Conservation (phyloP, 179 eudicot genomes). For the Silene coronaria region DNA sequence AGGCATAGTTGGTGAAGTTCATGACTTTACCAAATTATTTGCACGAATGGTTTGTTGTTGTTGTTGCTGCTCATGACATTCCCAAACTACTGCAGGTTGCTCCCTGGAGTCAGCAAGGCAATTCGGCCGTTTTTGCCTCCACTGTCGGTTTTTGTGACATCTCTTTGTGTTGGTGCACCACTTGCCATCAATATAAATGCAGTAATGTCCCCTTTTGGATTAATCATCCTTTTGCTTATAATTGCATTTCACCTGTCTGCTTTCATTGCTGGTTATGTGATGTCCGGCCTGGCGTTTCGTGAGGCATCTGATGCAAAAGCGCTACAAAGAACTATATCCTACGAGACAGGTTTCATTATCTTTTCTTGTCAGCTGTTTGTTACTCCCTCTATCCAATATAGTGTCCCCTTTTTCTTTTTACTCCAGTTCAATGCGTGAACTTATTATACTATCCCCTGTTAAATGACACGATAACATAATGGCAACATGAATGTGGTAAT, state of each 20-base stretch:
- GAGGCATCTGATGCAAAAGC: conserved; percentile 67
- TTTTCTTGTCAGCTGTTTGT: not conserved
- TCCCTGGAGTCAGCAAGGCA: conserved; percentile 55
- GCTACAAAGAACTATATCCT: conserved; percentile 86
- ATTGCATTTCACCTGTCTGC: conserved; percentile 71
- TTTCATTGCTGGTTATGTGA: conserved; percentile 60
- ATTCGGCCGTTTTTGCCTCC: conserved; percentile 85
- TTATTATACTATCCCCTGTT: too few relatives aligned
- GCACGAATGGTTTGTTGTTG: not conserved
- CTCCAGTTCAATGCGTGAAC: too few relatives aligned
- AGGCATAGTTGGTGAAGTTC: not conserved
- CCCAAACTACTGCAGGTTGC: conserved; percentile 43
- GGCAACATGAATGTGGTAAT: too few relatives aligned
- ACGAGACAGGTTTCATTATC: conserved; percentile 63
- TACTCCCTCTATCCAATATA: not conserved
- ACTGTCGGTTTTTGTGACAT: conserved; percentile 76
- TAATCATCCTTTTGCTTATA: conserved; percentile 60
- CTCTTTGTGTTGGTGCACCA: conserved; percentile 94
- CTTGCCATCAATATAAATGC: conserved; percentile 83
- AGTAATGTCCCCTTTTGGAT: conserved; percentile 77
- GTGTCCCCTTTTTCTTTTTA: not conserved
- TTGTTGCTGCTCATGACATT: not conserved
- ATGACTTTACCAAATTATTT: not conserved
- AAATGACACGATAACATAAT: too few relatives aligned
- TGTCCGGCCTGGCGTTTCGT: conserved; percentile 57